Evolutionary conservation across 306 rosid genomes (phyloP).

Genomic region (Quercus gilva): DNA sequence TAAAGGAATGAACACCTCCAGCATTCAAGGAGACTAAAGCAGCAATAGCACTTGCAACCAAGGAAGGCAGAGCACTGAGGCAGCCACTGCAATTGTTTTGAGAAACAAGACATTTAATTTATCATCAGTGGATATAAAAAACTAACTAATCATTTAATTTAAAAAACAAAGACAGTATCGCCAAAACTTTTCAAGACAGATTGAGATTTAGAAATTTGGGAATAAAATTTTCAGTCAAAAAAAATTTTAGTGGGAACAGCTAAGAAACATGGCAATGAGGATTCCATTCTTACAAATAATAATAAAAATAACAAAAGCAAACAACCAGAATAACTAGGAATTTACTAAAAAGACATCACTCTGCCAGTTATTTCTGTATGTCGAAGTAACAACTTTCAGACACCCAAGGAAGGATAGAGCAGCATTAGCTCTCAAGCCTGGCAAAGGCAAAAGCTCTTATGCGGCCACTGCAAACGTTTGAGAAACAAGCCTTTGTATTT

Average conservation of each 20-base stretch:
- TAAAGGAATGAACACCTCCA: too few relatives aligned
- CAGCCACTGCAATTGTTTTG: too few relatives aligned
- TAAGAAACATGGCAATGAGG: not conserved
- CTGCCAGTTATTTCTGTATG: not conserved
- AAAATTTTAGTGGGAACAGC: too few relatives aligned
- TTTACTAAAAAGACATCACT: not conserved
- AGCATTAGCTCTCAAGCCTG: conserved; percentile 38
- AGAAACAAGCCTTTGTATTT: conserved; percentile 27
- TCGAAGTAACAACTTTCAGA: not conserved
- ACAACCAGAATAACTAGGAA: not conserved
- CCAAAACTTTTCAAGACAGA: not conserved
- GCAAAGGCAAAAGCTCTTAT: conserved; percentile 35
- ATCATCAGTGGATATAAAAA: too few relatives aligned
- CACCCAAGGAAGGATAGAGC: conserved; percentile 33
- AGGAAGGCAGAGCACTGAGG: too few relatives aligned
- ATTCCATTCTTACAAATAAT: not conserved
- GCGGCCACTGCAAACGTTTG: conserved; percentile 37
- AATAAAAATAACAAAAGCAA: not conserved
- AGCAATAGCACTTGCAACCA: too few relatives aligned
- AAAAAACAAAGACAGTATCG: not conserved
- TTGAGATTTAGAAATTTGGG: not conserved
- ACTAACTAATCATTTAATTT: not conserved
- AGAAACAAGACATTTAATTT: too few relatives aligned
- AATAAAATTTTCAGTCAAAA: not conserved
- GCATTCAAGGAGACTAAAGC: too few relatives aligned